Evolutionary conservation across 805 yeast genomes (phyloP).

Genomic region (Lipomyces oligophaga): DNA sequence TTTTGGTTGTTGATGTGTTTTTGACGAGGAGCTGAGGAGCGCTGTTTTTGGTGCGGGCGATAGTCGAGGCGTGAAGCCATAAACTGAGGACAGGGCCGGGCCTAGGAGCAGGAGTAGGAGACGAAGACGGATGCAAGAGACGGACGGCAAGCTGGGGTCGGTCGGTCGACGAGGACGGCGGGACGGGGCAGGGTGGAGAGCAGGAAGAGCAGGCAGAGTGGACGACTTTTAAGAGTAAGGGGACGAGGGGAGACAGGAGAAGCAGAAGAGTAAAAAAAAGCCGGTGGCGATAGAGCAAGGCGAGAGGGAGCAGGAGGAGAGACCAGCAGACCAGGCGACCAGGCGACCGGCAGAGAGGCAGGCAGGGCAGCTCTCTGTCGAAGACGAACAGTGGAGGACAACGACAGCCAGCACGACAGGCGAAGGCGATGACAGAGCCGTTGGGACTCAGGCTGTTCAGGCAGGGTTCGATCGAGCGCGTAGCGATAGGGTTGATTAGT

Average conservation of each 20-base stretch:
- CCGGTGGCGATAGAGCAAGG: not conserved
- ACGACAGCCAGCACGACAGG: too few species aligned
- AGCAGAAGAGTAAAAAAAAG: too few species aligned
- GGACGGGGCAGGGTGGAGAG: not conserved
- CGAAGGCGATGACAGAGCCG: too few species aligned
- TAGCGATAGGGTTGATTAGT: too few species aligned
- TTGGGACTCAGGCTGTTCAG: too few species aligned
- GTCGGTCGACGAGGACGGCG: not conserved
- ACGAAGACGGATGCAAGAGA: constrained; percentile 2
- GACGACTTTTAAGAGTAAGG: constrained; percentile 2
- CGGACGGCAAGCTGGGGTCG: constrained; percentile 2
- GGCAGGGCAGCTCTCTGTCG: too few species aligned
- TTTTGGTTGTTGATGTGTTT: constrained; percentile 1
- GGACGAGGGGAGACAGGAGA: not conserved
- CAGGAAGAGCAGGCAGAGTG: not conserved
- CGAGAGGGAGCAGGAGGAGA: not conserved
- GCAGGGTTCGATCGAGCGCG: too few species aligned
- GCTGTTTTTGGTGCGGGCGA: not conserved
- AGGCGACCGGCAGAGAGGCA: too few species aligned
- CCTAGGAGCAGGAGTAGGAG: not conserved
- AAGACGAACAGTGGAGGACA: too few species aligned
- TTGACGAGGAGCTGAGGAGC: constrained; percentile 1
- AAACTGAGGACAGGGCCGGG: too few species aligned
- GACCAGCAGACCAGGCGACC: too few species aligned
- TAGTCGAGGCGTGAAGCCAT: not conserved